A percentile compares a stretch with the other conserved stretches of the same genome.
Evolutionary conservation across 805 yeast genomes (phyloP).

Genomic region (Saccharomycopsis selenospora): DNA sequence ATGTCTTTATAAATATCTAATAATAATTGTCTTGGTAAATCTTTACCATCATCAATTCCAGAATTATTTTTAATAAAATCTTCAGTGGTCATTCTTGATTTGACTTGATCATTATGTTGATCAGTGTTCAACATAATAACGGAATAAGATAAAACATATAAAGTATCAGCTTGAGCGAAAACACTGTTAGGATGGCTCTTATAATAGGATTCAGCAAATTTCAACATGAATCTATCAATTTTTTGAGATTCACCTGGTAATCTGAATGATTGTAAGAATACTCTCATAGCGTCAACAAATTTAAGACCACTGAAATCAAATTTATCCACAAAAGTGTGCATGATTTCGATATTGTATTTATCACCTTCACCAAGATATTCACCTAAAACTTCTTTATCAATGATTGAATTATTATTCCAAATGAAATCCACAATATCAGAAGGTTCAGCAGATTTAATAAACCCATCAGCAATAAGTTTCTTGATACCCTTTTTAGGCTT

Average conservation of each 20-base stretch:
- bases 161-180: slow-evolving; percentile 89
- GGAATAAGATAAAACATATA: slow-evolving; percentile 87
- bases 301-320: slow-evolving; percentile 65
- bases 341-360: slow-evolving; percentile 64
- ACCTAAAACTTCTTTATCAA: slow-evolving; percentile 81
- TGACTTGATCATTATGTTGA: slow-evolving; percentile 81
- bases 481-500: slow-evolving; percentile 78
- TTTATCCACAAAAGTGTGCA: slow-evolving; percentile 89
- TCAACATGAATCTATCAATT: slow-evolving; percentile 92
- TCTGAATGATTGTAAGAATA: slow-evolving; percentile 79
- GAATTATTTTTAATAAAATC: slow-evolving; percentile 81
- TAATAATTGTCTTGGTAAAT: slow-evolving; percentile 69
- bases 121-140: slow-evolving; percentile 92
- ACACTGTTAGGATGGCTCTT: slow-evolving; percentile 75
- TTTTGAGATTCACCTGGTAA: slow-evolving; percentile 98
- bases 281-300: slow-evolving; percentile 82
- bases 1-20: slow-evolving; percentile 71
- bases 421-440: slow-evolving; percentile 67
- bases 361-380: slow-evolving; percentile 90
- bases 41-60: slow-evolving; percentile 88
- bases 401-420: slow-evolving; percentile 56
- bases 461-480: slow-evolving; percentile 51
- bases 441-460: slow-evolving; percentile 57
- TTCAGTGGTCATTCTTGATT: slow-evolving; percentile 78
- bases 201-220: slow-evolving; percentile 88